Conservation (phyloP, 208 protist species). For the Tritrichomonas musculus region DNA sequence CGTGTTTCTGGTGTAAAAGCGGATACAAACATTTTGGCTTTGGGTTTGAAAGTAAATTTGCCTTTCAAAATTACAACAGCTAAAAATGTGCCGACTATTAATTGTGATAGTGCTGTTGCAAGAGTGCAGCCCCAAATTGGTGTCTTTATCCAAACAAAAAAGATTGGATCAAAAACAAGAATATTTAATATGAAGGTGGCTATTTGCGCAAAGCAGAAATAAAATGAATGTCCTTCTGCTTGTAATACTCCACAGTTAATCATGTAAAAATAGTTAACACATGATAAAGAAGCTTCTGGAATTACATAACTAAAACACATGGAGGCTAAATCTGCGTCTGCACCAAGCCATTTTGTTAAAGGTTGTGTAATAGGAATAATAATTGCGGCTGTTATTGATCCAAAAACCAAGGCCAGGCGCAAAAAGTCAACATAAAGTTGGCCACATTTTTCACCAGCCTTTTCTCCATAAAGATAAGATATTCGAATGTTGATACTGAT, state of each 20-base stretch:
- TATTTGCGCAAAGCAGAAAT: not conserved
- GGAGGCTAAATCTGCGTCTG: not conserved
- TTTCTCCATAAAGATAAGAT: not conserved
- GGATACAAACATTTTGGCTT: not conserved
- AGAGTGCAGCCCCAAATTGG: not conserved
- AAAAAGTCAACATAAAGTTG: not conserved
- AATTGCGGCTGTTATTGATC: not conserved
- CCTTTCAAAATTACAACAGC: not conserved
- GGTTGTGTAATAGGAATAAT: not conserved
- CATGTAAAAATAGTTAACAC: not conserved
- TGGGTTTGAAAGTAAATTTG: not conserved
- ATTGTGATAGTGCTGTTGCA: not conserved
- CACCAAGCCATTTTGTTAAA: not conserved
- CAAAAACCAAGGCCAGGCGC: not conserved
- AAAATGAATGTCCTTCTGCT: not conserved
- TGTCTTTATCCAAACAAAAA: not conserved
- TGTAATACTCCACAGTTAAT: not conserved
- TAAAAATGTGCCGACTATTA: not conserved
- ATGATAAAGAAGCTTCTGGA: not conserved
- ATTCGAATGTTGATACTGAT: not conserved
- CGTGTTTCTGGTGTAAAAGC: not conserved
- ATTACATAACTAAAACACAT: not conserved
- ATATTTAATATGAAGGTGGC: not conserved
- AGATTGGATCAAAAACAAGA: not conserved
- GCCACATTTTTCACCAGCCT: not conserved